Evolutionary conservation across 2,329 filamentous ascomycete genomes (phyloP).

Genomic region (Pestalotiopsis sp.): DNA sequence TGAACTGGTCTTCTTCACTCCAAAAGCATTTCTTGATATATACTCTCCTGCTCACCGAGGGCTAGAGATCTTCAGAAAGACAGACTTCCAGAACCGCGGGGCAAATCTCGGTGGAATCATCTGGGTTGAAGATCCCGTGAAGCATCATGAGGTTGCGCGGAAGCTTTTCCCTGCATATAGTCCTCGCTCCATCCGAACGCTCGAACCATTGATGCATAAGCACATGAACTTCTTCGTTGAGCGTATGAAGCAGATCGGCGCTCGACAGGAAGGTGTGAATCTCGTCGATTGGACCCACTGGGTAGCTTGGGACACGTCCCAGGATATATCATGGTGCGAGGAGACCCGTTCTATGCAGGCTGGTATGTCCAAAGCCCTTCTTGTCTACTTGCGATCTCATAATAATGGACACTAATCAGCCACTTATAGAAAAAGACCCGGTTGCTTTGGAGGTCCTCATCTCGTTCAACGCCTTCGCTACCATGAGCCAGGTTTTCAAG

Average conservation of each 20-base stretch:
- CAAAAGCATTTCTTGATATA: constrained; percentile 18
- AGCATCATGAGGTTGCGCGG: constrained; percentile 21
- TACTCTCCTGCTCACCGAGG: constrained; percentile 17
- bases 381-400: not conserved
- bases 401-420: not conserved
- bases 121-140: constrained; percentile 25
- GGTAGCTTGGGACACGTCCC: constrained; percentile 10
- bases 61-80: constrained; percentile 22
- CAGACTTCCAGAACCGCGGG: constrained; percentile 22
- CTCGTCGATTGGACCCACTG: constrained; percentile 22
- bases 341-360: constrained; percentile 20
- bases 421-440: constrained; percentile 7
- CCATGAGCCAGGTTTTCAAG: constrained; percentile 12
- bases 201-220: constrained; percentile 21
- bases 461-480: constrained; percentile 11
- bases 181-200: constrained; percentile 11
- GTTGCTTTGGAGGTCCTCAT: constrained; percentile 14
- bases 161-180: constrained; percentile 26
- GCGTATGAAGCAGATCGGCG: constrained; percentile 17
- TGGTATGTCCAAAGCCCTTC: constrained; percentile 11
- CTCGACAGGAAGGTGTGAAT: constrained; percentile 7
- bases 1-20: constrained; percentile 18
- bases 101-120: constrained; percentile 19
- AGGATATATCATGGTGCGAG: constrained; percentile 15
- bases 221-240: constrained; percentile 23